These are phyloP conservation scores for Aspergillus phoenicis DNA, from an alignment of 2,329 filamentous ascomycete species.

Conservation along the genomic window DNA sequence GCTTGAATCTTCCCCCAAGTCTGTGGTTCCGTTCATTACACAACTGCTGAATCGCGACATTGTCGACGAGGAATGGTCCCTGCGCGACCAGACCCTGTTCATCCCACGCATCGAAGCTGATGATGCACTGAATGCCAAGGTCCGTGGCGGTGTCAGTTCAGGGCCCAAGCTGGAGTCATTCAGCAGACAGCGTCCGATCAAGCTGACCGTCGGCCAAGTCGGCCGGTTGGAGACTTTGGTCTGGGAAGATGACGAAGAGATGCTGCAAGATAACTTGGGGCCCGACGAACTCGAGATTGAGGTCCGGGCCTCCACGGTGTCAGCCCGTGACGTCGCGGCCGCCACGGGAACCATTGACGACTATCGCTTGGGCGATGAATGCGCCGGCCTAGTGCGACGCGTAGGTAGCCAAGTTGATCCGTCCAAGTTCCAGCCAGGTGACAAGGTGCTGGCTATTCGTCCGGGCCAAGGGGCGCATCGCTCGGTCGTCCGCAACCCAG, in stretches of 20 bases:
- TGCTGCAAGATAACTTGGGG: neutral
- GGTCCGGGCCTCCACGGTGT: slow-evolving; percentile 7
- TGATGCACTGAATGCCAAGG: slow-evolving; percentile 4
- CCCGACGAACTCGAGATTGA: neutral
- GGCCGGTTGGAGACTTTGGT: slow-evolving; percentile 4
- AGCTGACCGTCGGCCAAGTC: neutral
- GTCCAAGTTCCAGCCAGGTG: neutral
- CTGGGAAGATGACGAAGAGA: slow-evolving; percentile 5
- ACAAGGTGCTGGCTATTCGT: neutral
- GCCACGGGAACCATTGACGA: slow-evolving; percentile 8
- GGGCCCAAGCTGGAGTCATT: neutral
- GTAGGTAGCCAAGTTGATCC: neutral
- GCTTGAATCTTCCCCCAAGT: neutral
- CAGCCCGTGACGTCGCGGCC: slow-evolving; percentile 5
- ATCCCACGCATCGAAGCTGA: slow-evolving; percentile 7
- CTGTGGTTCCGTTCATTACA: neutral
- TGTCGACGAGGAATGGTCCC: slow-evolving; percentile 3
- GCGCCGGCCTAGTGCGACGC: neutral
- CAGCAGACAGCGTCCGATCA: neutral
- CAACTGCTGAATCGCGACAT: slow-evolving; percentile 1
- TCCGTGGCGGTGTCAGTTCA: slow-evolving; percentile 1
- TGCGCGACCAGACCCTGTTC: neutral
- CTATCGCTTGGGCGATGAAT: slow-evolving; percentile 4
- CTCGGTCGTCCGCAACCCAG: slow-evolving; percentile 1
- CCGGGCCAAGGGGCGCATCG: slow-evolving; percentile 8